Base-by-base conservation (phyloP, 2,329 filamentous ascomycete species). In the Didymosphaeria variabile region DNA sequence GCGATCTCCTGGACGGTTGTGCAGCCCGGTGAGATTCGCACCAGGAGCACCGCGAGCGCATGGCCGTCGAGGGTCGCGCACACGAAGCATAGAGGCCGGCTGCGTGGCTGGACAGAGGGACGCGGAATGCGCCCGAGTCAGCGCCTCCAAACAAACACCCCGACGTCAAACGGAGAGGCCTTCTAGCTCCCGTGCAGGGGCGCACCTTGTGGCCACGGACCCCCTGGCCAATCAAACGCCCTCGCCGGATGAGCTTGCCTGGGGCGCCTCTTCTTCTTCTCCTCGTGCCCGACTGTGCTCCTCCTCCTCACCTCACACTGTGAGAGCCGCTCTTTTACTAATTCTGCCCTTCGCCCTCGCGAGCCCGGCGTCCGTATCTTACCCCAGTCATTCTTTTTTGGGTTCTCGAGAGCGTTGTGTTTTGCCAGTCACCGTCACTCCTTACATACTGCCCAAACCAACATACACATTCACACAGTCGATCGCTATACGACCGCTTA, bases 381-480 rank as follows among this genome's bases (percentile, higher is more conserved):
- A 78, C 76, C 75, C 71, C 72, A 77, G 76, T 78, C 76, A 76
- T 72, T 78, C 76, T 73, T 78, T 78, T 75, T 70, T 66, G 69
- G 67, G 19, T 51, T 36, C 66, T 63, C 46, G 60, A 38, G 61
- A 64, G 68, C 70, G 59, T 64, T 65, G 42, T 63, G 67, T 59
- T 63, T 69, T 58, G 34, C 60, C 6, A 44, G 42, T 46, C 47
- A 29, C 51, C 58, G 58, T 58, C 54, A 60, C 68, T 68, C 68
- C 26, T 55, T 67, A 65, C 56, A 59, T 38, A 52, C 57, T 54
- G 59, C 45, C 44, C 50, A 59, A 44, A 52, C 36, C 47, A 19
- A 53, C 32, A 53, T 42, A 34, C 53, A 59, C 52, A 53, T 42
- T 34, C 53, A 59, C 50, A 57, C 63, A 56, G 59, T 57, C 57